Evolutionary conservation across 441 rosid genomes (phyloP), one percentile per base, ranked within the genome.

Genomic region (Breynia disticha): DNA sequence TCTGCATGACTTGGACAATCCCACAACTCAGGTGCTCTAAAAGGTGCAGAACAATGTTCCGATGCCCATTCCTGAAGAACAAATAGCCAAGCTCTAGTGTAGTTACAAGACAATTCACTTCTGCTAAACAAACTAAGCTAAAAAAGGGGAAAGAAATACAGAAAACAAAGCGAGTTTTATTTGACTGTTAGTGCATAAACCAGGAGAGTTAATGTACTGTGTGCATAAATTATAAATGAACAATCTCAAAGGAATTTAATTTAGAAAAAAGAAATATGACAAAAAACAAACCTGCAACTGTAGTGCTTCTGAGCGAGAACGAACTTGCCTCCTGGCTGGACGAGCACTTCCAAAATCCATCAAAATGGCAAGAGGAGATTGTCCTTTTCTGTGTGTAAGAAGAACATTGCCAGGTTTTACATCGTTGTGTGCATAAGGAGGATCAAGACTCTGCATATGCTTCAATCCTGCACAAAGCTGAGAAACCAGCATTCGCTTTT

Each of bases 21-120:
- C 97, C 97, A 94, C 59, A 94, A 76, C 69, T 90, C 99, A n/a
- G 99, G 99, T 62, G 99, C 97, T 76, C 97, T 85, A 67, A 81
- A 79, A 48, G 97, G 97, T 66, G 99, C 99, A 44, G 96, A 82
- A 68, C 96, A 90, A 73, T 94, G 96, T 64, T 87, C 94, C 46
- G 95, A 69, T 67, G 99, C 82, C 97, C 99, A 90, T 68, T 94
- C 99, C 97, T 94, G 61, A 11, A 54, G 7, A 53, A 63, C 39
- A 52, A 10, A 47, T 56, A 59, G 54, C 64, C 52, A 60, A 58
- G 60, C 46, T 41, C 37, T 52, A 60, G n/a, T n/a, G n/a, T n/a
- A n/a, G 51, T 64, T 22, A 70, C 47, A 38, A 45, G 24, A 46
- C 18, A 52, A 3, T 17, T 28, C 12, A 18, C 17, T 47, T n/a